Evolutionary conservation across 1,139 yeast genomes (phyloP), one percentile per base, ranked within the genome.

Genomic region (Sugiyamaella novakii): DNA sequence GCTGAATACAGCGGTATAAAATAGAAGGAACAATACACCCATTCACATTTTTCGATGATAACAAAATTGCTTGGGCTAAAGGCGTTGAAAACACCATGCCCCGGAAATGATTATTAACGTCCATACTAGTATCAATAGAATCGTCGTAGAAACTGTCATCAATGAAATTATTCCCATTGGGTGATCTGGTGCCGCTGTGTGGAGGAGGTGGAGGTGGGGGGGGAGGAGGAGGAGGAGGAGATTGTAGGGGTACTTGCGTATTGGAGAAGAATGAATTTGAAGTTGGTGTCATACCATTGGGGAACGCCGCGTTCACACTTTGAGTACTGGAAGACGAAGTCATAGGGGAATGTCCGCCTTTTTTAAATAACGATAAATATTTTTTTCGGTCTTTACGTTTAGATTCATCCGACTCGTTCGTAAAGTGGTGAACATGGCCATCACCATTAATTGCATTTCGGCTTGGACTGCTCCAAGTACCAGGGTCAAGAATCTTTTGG

Each of bases 1-100:
- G 85, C 52, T 82, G 87, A 38, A 92, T 66, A 61, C 96, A 88
- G 52, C 96, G 73, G 61, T 71, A 85, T 18, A 88, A 79, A 8
- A 92, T 80, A 39, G 92, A 81, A 1, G 98, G 98, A 8, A 92
- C 79, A 12, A 59, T 60, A 18, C 63, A 59, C 5, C 63, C 68
- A 28, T 62, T 58, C 15, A 56, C 47, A 4, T 53, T 50, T 63
- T 70, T 55, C 70, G 78, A 31, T 73, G 77, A 33, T 83, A 83
- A 40, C 76, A 64, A 40, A 44, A 76, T 69, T 0, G 86, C 84
- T 21, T 73, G 77, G 3, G 69, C 70, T 18, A 91, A 60, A 11
- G 41, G 25, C 17, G 29, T 22, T 12, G 36, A 29, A 35, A 43
- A 43, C 2, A 43, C 36, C 5, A 27, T 21, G 5, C 43, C 43